phyloP scores from a whole-genome alignment of 192 early-diverging fungal species.

The Umbelopsis isabellina region DNA sequence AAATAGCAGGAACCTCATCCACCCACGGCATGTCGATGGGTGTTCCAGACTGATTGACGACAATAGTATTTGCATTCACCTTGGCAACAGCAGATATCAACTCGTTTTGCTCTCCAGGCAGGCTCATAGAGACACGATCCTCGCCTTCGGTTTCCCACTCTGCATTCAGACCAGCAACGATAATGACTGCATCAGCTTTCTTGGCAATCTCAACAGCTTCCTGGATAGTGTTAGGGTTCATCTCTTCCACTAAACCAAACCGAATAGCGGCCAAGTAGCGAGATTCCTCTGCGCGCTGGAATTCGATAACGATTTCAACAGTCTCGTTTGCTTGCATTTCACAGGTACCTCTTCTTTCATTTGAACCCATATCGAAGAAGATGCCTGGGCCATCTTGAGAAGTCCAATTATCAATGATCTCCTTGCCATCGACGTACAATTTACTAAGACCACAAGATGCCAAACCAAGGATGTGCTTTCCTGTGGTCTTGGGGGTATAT shows the following conservation, averaged over 20 bases:
- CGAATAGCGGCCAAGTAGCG: slow-evolving; percentile 21
- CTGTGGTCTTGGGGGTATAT: slow-evolving; percentile 13
- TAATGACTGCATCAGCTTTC: slow-evolving; percentile 75
- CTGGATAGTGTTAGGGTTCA: slow-evolving; percentile 62
- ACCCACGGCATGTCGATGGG: slow-evolving; percentile 29
- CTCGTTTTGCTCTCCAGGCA: slow-evolving; percentile 23
- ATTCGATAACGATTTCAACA: slow-evolving; percentile 23
- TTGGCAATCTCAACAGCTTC: slow-evolving; percentile 62
- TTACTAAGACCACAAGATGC: slow-evolving; percentile 17
- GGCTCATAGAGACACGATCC: slow-evolving; percentile 12
- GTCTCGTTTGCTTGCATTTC: slow-evolving; percentile 7
- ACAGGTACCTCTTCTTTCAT: slow-evolving; percentile 12
- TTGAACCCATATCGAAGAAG: slow-evolving; percentile 25
- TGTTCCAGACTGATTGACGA: slow-evolving; percentile 29
- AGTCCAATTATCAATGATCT: slow-evolving; percentile 33
- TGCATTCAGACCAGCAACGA: slow-evolving; percentile 86
- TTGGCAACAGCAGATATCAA: slow-evolving; percentile 24
- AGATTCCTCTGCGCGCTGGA: background rate
- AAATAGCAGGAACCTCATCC: slow-evolving; percentile 38
- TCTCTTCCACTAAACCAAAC: slow-evolving; percentile 33
- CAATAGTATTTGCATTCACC: slow-evolving; percentile 20
- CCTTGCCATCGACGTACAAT: slow-evolving; percentile 18
- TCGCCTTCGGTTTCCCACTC: slow-evolving; percentile 33
- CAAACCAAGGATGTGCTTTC: slow-evolving; percentile 21
- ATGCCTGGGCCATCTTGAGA: slow-evolving; percentile 17